A percentile compares a stretch with the other conserved stretches of the same genome.
Conservation (phyloP, 1,284 basidiomycete genomes). For the Pholiota adiposa region DNA sequence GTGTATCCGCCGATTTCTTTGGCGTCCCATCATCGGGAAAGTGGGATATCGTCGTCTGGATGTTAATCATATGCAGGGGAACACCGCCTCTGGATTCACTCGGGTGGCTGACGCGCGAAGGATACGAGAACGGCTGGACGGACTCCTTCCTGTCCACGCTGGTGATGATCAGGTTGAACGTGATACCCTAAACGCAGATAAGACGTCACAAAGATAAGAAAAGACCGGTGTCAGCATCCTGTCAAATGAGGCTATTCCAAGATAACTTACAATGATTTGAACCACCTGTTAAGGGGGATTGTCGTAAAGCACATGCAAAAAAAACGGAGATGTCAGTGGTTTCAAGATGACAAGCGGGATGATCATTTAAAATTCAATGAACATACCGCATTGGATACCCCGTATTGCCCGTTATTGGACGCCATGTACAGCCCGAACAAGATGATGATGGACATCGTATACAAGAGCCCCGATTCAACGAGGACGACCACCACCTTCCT, state of each 20-base stretch:
- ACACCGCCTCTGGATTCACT: slow-evolving; percentile 16
- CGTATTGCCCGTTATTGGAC: slow-evolving; percentile 39
- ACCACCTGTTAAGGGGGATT: slow-evolving; percentile 29
- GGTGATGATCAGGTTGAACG: slow-evolving; percentile 44
- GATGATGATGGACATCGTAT: slow-evolving; percentile 38
- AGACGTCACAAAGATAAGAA: slow-evolving; percentile 3
- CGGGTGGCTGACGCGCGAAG: slow-evolving; percentile 16
- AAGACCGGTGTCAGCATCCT: background rate
- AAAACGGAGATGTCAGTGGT: background rate
- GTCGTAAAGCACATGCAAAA: background rate
- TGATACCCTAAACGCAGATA: slow-evolving; percentile 33
- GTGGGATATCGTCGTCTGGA: slow-evolving; percentile 32
- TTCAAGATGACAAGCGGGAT: background rate
- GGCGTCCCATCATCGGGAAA: slow-evolving; percentile 20
- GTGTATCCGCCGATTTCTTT: slow-evolving; percentile 1
- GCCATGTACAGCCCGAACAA: slow-evolving; percentile 38
- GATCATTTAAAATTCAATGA: background rate
- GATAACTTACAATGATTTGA: slow-evolving; percentile 38
- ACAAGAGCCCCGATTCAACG: slow-evolving; percentile 43
- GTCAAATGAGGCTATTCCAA: background rate
- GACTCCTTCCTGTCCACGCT: slow-evolving; percentile 33
- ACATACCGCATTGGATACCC: slow-evolving; percentile 40
- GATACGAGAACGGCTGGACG: slow-evolving; percentile 20
- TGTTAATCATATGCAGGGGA: slow-evolving; percentile 33
- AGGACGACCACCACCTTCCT: slow-evolving; percentile 35